Percentiles rank a stretch among this genome's conserved stretches.
Conservation (phyloP, 164 flowering plant species). For the Litsea cubeba region DNA sequence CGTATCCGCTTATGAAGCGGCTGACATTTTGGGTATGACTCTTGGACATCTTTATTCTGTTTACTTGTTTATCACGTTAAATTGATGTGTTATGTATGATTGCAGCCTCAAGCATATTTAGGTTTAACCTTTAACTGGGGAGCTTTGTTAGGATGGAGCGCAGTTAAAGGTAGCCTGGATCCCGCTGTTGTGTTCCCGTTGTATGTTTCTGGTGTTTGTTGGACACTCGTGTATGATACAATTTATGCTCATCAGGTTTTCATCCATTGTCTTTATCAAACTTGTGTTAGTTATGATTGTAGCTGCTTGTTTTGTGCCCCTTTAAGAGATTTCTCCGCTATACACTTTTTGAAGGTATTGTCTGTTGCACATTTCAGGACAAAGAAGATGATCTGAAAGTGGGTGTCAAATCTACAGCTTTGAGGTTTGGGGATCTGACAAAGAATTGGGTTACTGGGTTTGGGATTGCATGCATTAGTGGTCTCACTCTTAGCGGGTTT, state of each 20-base stretch:
- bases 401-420: conserved; percentile 95
- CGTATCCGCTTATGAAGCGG: conserved; percentile 99
- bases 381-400: conserved; percentile 96
- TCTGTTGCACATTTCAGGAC: conserved; percentile 46
- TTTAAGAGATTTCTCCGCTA: not conserved
- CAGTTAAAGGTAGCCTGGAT: conserved; percentile 80
- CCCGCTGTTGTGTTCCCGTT: conserved; percentile 72
- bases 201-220: conserved; percentile 78
- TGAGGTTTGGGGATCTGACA: conserved; percentile 82
- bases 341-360: not conserved
- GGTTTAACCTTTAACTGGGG: conserved; percentile 99
- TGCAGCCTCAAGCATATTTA: conserved; percentile 95
- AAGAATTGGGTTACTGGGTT: conserved; percentile 77
- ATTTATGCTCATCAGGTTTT: conserved; percentile 98
- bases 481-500: conserved; percentile 74
- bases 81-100: not conserved
- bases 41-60: not conserved
- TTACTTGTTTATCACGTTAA: not conserved
- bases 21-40: conserved; percentile 84
- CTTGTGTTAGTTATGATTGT: not conserved
- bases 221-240: conserved; percentile 99
- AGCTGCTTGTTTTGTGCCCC: not conserved
- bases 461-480: conserved; percentile 63
- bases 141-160: conserved; percentile 95
- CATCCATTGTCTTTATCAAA: not conserved